Percentiles rank a stretch among this genome's conserved stretches.
phyloP scores from a whole-genome alignment of 176 grass and related monocot genomes.

The Cocos nucifera region DNA sequence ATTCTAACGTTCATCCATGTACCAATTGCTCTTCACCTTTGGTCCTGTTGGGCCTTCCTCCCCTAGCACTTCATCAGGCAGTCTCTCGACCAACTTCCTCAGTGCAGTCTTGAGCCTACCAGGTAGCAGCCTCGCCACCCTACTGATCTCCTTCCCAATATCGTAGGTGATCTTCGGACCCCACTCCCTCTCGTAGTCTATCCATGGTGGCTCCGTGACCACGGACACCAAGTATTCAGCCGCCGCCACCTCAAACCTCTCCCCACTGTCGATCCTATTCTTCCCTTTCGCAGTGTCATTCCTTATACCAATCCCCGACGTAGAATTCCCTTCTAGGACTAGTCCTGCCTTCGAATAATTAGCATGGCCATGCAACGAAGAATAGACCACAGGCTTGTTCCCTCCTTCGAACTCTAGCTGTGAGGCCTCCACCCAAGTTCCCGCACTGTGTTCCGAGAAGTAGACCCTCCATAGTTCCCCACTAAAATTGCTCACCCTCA shows the following conservation, averaged over 20 bases:
- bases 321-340: constrained; percentile 55
- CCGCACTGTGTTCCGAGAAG: constrained; percentile 58
- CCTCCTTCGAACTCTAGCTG: constrained; percentile 42
- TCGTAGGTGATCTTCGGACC: constrained; percentile 75
- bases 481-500: constrained; percentile 77
- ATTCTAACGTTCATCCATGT: constrained; percentile 30
- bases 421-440: constrained; percentile 57
- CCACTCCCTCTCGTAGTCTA: constrained; percentile 63
- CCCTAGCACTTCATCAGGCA: constrained; percentile 43
- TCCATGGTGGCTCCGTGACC: constrained; percentile 48
- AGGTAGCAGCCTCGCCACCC: constrained; percentile 46
- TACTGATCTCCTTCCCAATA: constrained; percentile 55
- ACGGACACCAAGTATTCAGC: constrained; percentile 41
- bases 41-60: constrained; percentile 80
- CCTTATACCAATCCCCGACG: constrained; percentile 61
- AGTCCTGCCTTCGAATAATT: constrained; percentile 44
- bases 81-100: constrained; percentile 26
- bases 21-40: constrained; percentile 63
- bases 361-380: constrained; percentile 66
- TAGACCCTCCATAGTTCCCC: constrained; percentile 53
- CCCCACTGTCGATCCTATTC: constrained; percentile 33
- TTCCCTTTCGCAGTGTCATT: constrained; percentile 63
- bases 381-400: constrained; percentile 46
- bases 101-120: constrained; percentile 26
- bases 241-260: constrained; percentile 50